Evolutionary conservation across 73 alveolate species (phyloP).

Genomic region (Stentor roeselii): DNA sequence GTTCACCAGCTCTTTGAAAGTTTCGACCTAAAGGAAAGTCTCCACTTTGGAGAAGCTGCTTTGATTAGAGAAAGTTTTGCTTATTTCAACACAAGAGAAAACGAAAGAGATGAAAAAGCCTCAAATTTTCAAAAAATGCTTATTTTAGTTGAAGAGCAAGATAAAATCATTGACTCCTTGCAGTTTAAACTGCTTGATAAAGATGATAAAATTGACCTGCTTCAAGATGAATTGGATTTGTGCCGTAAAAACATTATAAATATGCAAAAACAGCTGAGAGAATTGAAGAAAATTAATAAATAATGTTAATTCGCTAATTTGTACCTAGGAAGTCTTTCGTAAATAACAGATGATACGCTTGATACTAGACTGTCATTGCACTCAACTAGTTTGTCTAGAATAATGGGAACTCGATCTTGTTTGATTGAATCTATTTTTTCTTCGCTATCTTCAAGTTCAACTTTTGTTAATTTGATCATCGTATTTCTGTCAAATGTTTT

Average conservation of each 20-base stretch:
- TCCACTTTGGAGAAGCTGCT: background rate
- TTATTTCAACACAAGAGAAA: background rate
- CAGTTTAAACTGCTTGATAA: background rate
- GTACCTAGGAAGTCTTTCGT: no score
- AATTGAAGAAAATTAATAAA: background rate
- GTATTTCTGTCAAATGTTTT: no score
- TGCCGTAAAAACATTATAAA: background rate
- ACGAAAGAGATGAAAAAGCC: background rate
- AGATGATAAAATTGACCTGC: background rate
- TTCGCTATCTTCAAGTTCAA: no score
- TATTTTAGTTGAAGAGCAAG: background rate
- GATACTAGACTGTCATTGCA: no score
- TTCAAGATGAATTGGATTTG: background rate
- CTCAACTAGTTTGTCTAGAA: no score
- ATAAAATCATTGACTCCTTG: background rate
- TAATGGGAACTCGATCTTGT: no score
- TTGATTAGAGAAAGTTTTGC: background rate
- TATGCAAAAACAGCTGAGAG: background rate
- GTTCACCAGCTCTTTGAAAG: background rate
- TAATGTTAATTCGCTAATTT: no score
- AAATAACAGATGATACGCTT: no score
- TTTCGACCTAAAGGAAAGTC: background rate
- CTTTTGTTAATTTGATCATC: no score
- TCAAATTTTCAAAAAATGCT: background rate
- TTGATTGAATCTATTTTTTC: no score